These are phyloP conservation scores for Talaromyces borbonicus DNA, from an alignment of 495 filamentous ascomycete species.

Conservation along the genomic window DNA sequence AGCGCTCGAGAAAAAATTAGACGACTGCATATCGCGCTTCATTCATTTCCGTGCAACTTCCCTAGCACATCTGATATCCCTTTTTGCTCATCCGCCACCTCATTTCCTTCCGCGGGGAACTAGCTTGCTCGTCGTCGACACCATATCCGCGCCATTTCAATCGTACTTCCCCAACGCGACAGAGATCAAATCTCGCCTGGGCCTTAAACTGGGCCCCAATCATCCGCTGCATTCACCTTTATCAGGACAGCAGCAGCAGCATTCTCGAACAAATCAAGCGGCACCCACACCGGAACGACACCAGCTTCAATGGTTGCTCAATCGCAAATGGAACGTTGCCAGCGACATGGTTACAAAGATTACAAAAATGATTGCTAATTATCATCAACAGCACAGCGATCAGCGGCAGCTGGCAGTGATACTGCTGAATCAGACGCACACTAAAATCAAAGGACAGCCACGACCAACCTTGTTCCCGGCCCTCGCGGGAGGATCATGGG, in stretches of 20 bases:
- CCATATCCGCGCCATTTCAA: constrained; percentile 62
- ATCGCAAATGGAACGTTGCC: constrained; percentile 53
- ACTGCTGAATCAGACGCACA: constrained; percentile 60
- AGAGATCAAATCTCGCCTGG: constrained; percentile 27
- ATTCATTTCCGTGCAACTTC: constrained; percentile 40
- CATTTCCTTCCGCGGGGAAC: constrained; percentile 50
- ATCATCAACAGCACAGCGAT: no score
- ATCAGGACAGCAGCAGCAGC: constrained; percentile 16
- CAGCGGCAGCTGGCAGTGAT: constrained; percentile 64
- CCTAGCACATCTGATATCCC: constrained; percentile 67
- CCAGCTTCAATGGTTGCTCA: constrained; percentile 44
- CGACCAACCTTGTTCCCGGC: constrained; percentile 60
- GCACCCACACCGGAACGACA: no score
- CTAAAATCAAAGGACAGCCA: constrained; percentile 47
- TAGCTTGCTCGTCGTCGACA: constrained; percentile 64
- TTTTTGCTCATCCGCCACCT: constrained; percentile 53
- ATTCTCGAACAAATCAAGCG: no score
- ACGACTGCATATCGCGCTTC: constrained; percentile 22
- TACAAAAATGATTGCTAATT: constrained; percentile 57
- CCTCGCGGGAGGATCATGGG: constrained; percentile 61
- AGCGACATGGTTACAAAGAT: constrained; percentile 47
- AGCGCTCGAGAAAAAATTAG: constrained; percentile 3
- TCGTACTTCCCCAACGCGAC: constrained; percentile 54
- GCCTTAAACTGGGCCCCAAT: neutral
- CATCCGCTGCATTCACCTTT: constrained; percentile 15